These are phyloP conservation scores for Pythium folliculosum DNA, from an alignment of 352 stramenopile genomes.

Conservation along the genomic window DNA sequence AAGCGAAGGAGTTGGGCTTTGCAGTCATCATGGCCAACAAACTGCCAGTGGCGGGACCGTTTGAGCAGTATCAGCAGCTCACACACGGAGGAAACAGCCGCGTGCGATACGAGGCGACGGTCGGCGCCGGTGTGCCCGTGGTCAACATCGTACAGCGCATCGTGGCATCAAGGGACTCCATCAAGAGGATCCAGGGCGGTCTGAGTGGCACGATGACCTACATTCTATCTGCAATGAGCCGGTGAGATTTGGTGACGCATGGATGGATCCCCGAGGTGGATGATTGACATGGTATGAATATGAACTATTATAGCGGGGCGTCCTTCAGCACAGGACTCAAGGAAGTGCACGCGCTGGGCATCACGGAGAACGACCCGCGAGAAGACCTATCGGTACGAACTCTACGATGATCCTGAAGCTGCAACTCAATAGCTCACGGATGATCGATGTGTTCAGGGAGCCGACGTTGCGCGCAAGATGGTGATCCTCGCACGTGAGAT, in stretches of 20 bases:
- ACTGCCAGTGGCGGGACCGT: constrained; percentile 36
- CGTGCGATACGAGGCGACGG: constrained; percentile 57
- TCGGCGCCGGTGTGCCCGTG: constrained; percentile 65
- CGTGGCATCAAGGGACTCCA: constrained; percentile 46
- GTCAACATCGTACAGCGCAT: constrained; percentile 52
- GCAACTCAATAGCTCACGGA: neutral
- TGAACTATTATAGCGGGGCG: neutral
- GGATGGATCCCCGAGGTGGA: no score
- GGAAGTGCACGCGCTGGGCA: constrained; percentile 49
- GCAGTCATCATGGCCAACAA: constrained; percentile 58
- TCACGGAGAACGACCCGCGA: constrained; percentile 69
- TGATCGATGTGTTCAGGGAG: constrained; percentile 32
- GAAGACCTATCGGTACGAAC: constrained; percentile 51
- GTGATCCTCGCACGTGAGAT: constrained; percentile 64
- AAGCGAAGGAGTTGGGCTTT: constrained; percentile 28
- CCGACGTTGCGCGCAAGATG: constrained; percentile 70
- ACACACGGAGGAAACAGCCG: constrained; percentile 21
- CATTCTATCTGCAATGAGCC: constrained; percentile 44
- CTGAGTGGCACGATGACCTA: constrained; percentile 70
- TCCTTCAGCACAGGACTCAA: constrained; percentile 52
- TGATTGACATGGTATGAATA: no score
- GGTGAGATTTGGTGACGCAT: constrained; percentile 4
- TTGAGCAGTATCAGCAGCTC: constrained; percentile 40
- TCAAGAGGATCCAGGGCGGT: constrained; percentile 51
- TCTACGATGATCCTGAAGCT: neutral